A percentile compares a stretch with the other conserved stretches of the same genome.
Evolutionary conservation across 805 yeast genomes (phyloP).

Genomic region (Starmerella stellata): DNA sequence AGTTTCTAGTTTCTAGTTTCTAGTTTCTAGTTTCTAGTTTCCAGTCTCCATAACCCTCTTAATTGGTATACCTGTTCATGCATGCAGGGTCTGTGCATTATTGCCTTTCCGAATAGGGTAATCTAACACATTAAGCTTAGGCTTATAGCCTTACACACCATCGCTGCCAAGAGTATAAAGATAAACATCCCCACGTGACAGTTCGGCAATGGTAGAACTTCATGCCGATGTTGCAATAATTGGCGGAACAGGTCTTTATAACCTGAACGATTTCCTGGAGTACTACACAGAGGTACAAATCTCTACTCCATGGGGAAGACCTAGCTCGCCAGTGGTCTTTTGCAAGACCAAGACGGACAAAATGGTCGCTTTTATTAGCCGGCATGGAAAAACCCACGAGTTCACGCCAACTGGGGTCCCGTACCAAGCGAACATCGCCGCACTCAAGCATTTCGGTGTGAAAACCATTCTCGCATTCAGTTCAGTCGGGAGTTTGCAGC

Average conservation of each 20-base stretch:
- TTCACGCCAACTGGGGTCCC: constrained; percentile 86
- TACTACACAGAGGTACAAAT: constrained; percentile 72
- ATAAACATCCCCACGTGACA: too few relatives aligned
- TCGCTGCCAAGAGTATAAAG: too few relatives aligned
- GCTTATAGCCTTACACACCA: too few relatives aligned
- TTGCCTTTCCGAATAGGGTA: too few relatives aligned
- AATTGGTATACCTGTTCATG: too few relatives aligned
- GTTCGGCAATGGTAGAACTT: too few relatives aligned
- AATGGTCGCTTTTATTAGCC: constrained; percentile 80
- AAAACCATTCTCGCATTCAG: constrained; percentile 78
- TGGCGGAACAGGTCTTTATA: constrained; percentile 97
- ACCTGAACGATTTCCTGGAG: constrained; percentile 47
- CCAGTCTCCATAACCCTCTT: too few relatives aligned
- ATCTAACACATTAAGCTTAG: too few relatives aligned
- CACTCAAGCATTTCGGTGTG: constrained; percentile 73
- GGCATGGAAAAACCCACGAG: constrained; percentile 88
- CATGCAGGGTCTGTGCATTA: too few relatives aligned
- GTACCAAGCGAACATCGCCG: constrained; percentile 84
- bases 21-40: too few relatives aligned
- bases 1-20: too few relatives aligned
- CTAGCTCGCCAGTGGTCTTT: constrained; percentile 84
- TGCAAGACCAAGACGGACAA: constrained; percentile 60
- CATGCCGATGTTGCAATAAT: constrained; percentile 48
- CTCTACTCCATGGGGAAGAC: constrained; percentile 93
- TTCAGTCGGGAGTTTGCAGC: constrained; percentile 90